These are phyloP conservation scores for Pleurotus citrinopileatus DNA, from an alignment of 768 basidiomycete genomes.

Conservation along the genomic window DNA sequence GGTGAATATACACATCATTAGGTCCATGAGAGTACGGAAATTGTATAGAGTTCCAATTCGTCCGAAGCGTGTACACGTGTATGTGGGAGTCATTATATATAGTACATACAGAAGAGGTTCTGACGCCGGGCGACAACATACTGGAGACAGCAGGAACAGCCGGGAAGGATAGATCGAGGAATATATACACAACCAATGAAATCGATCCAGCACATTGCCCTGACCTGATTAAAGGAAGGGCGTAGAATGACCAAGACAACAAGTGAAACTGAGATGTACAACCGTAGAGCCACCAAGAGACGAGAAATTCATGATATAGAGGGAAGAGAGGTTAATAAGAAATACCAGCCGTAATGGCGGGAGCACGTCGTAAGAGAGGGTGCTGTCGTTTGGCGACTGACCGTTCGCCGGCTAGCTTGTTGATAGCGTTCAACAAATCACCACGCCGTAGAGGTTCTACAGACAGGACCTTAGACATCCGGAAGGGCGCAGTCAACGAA, in stretches of 20 bases:
- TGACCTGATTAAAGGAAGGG: not conserved
- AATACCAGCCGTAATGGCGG: not conserved
- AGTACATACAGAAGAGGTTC: not conserved
- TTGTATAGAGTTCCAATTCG: no score
- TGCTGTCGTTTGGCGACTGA: conserved; percentile 8
- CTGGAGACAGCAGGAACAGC: not conserved
- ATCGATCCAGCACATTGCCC: not conserved
- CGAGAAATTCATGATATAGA: not conserved
- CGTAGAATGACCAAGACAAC: not conserved
- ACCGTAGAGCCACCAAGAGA: conserved; percentile 6
- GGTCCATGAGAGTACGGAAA: no score
- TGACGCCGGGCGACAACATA: no score
- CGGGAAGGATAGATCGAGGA: conserved; percentile 3
- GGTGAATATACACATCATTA: no score
- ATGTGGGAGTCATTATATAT: not conserved
- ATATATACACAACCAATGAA: conserved; percentile 1
- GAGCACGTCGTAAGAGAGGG: conserved; percentile 9
- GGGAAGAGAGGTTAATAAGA: not conserved
- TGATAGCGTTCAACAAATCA: conserved; percentile 58
- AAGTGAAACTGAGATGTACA: not conserved
- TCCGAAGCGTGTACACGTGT: no score
- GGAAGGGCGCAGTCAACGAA: not conserved
- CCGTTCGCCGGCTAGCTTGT: conserved; percentile 48
- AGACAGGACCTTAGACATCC: not conserved
- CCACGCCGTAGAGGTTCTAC: conserved; percentile 49